These are phyloP conservation scores for Deinandra increscens DNA, from an alignment of 129 eudicot genomes.

Conservation along the genomic window DNA sequence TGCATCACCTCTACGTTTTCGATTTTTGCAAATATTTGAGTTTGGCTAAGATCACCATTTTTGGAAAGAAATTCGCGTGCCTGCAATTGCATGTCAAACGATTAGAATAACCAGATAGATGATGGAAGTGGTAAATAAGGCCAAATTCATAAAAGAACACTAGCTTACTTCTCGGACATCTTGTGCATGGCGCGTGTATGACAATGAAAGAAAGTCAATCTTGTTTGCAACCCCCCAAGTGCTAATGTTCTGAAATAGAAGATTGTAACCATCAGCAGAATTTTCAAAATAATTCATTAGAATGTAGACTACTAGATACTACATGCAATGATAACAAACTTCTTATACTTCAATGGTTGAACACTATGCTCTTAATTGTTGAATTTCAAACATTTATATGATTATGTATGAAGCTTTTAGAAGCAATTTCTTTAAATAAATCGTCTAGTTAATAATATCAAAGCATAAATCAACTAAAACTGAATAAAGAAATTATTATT, in stretches of 20 bases:
- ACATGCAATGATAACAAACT: too few species aligned
- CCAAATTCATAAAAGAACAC: conserved; percentile 16
- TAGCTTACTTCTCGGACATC: conserved; percentile 98
- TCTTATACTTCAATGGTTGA: neutral
- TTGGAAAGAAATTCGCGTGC: conserved; percentile 79
- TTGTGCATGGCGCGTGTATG: conserved; percentile 86
- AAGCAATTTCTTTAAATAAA: neutral
- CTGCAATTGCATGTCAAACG: conserved; percentile 35
- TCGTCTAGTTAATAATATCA: neutral
- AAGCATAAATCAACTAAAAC: neutral
- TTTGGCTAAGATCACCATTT: conserved; percentile 91
- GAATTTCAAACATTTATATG: neutral
- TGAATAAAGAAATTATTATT: too few species aligned
- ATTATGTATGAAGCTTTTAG: neutral
- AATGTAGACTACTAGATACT: too few species aligned
- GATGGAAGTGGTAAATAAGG: neutral
- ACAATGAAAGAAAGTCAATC: conserved; percentile 88
- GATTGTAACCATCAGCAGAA: conserved; percentile 4
- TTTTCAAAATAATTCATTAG: neutral
- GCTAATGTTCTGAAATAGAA: conserved; percentile 67
- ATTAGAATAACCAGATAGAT: neutral
- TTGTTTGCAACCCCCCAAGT: conserved; percentile 90
- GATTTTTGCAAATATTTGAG: conserved; percentile 93
- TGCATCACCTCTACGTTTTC: conserved; percentile 76
- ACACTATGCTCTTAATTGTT: neutral